Evolutionary conservation across 306 rosid species (phyloP), one percentile per base, ranked within the genome.

Genomic region (Trifolium repens): DNA sequence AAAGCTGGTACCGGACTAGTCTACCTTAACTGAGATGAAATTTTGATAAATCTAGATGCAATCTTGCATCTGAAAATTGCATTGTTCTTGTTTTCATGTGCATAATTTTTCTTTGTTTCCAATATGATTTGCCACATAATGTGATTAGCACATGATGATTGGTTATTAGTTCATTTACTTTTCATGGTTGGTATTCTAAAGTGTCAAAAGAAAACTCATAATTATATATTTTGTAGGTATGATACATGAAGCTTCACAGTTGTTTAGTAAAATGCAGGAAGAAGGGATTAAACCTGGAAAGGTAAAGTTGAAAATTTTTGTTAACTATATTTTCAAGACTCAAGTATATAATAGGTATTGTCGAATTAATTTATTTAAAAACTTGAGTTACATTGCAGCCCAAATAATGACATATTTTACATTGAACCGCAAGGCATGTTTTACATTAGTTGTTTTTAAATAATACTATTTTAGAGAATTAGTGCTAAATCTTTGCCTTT

Each of bases 231-330:
- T 85, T 84, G 84, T 64, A 92, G 97, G 97, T 74, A 87, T 83
- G 89, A 79, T 86, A 47, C 85, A 74, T 15, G 90, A 92, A 82
- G 98, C 90, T 74, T 87, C 94, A 39, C 69, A 72, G 78, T 74
- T 94, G 80, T 94, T 90, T 79, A 42, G 72, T 57, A 84, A 91
- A 87, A 90, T 94, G 98, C 93, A 72, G 76, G 88, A 89, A 62
- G 87, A 85, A 79, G 93, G 91, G 72, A 80, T 94, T 72, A 87
- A 82, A 82, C 97, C 97, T 30, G 94, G 96, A 71, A 87, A 84
- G 96, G 98, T 94, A 82, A 43, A 57, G 69, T 76, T 77, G 37
- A 69, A 5, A 15, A 0, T 7, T 13, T 55, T 13, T 55, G 44
- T 63, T 63, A 32, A 13, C 47, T n/a, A 69, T 47, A 54, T 53